phyloP scores from a whole-genome alignment of 2,329 filamentous ascomycete genomes.

The Claviceps pazoutovae region DNA sequence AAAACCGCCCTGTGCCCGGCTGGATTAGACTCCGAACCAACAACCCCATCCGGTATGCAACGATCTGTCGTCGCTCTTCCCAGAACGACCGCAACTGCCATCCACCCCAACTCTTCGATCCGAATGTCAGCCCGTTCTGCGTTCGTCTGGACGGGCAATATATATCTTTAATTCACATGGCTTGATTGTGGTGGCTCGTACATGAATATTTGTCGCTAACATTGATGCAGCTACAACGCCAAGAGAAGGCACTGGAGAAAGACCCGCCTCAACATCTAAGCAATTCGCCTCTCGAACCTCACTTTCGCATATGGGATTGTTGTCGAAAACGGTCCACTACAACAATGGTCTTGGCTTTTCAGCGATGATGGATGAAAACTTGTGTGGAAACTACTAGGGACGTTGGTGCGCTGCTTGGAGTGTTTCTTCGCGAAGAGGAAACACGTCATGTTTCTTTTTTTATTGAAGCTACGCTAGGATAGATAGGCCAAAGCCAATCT shows the following conservation, averaged over 20 bases:
- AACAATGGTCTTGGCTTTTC: conserved; percentile 15
- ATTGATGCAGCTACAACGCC: conserved; percentile 77
- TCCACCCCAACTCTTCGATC: neutral
- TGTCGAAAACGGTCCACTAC: neutral
- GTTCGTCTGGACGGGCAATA: neutral
- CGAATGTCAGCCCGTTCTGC: neutral
- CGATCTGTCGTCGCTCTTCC: neutral
- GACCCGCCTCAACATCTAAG: conserved; percentile 97
- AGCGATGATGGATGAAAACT: conserved; percentile 9
- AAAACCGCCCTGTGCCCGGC: conserved; percentile 99
- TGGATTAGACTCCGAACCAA: conserved; percentile 97
- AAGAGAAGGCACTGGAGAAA: conserved; percentile 99
- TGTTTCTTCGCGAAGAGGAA: neutral
- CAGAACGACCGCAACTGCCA: neutral
- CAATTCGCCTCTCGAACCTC: conserved; percentile 27
- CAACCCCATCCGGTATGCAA: conserved; percentile 96
- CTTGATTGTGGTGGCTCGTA: neutral
- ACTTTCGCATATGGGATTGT: conserved; percentile 1
- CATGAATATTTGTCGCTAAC: conserved; percentile 6
- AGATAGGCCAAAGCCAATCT: neutral
- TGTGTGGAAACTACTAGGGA: conserved; percentile 3
- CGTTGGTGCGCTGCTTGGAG: conserved; percentile 12
- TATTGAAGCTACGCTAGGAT: no score
- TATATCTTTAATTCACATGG: neutral
- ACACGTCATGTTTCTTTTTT: neutral